phyloP scores from a whole-genome alignment of 208 protist genomes.

The Trypanosoma congolense region DNA sequence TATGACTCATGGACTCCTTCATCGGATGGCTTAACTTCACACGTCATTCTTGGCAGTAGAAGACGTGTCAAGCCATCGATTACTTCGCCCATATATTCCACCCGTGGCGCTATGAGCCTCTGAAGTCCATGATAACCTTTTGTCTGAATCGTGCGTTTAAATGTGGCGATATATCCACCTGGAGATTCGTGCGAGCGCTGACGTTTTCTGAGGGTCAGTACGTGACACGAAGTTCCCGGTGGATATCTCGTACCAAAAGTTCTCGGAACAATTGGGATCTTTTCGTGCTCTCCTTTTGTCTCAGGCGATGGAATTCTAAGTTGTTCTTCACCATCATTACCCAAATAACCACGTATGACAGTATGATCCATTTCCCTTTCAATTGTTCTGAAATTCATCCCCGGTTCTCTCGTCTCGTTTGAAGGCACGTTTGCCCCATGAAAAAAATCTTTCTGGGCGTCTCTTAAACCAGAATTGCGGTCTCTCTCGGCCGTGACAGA shows the following conservation, averaged over 20 bases:
- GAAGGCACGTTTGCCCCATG: too few relatives aligned
- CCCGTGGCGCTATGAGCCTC: conserved; percentile 37
- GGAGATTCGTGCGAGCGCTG: conserved; percentile 22
- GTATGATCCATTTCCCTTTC: too few relatives aligned
- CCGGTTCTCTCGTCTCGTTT: too few relatives aligned
- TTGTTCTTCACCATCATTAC: conserved; percentile 42
- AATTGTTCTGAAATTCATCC: too few relatives aligned
- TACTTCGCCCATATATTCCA: conserved; percentile 25
- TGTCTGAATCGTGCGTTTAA: conserved; percentile 45
- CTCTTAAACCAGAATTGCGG: too few relatives aligned
- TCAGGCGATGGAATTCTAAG: conserved; percentile 70
- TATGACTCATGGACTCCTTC: too few relatives aligned
- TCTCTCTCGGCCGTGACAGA: too few relatives aligned
- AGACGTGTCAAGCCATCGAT: conserved; percentile 25
- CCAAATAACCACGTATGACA: conserved; percentile 68
- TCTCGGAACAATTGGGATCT: conserved; percentile 62
- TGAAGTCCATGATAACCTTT: conserved; percentile 79
- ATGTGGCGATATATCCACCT: conserved; percentile 29
- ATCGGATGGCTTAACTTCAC: conserved; percentile 36
- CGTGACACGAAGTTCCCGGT: conserved; percentile 32
- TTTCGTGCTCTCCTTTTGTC: conserved; percentile 41
- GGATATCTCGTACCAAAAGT: conserved; percentile 73
- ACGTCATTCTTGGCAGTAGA: conserved; percentile 43
- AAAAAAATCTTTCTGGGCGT: too few relatives aligned
- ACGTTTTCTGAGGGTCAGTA: conserved; percentile 63